Conservation (phyloP, 2,329 filamentous ascomycete species). For the Aureobasidium lini region DNA sequence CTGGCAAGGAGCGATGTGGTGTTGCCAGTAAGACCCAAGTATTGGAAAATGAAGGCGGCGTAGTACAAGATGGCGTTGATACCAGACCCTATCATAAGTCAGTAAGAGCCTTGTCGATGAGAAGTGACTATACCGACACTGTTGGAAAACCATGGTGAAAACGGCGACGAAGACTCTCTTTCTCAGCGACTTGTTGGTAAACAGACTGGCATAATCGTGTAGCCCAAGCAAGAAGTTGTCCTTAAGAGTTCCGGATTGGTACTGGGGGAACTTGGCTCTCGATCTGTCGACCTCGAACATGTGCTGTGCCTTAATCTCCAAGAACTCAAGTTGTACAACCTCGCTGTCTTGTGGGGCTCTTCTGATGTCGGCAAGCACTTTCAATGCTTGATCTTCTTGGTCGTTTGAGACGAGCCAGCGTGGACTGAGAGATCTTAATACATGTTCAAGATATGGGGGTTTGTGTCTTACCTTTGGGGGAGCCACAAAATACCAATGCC, state of each 20-base stretch:
- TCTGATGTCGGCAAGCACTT: slow-evolving; percentile 21
- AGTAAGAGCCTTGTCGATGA: not conserved
- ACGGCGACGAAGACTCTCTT: slow-evolving; percentile 13
- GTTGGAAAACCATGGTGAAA: slow-evolving; percentile 13
- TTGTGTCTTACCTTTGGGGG: slow-evolving; percentile 3
- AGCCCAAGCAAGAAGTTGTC: slow-evolving; percentile 13
- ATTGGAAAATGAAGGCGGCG: slow-evolving; percentile 41
- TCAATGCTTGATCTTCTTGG: slow-evolving; percentile 22
- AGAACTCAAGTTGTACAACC: slow-evolving; percentile 22
- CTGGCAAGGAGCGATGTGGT: slow-evolving; percentile 54
- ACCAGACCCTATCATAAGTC: slow-evolving; percentile 16
- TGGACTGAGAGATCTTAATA: slow-evolving; percentile 16
- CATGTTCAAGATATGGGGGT: not conserved
- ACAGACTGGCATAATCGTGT: slow-evolving; percentile 12
- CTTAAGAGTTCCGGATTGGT: slow-evolving; percentile 30
- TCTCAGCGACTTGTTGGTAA: slow-evolving; percentile 14
- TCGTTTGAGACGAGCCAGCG: slow-evolving; percentile 24
- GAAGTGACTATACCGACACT: not conserved
- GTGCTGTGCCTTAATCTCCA: slow-evolving; percentile 24
- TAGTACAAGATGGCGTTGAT: slow-evolving; percentile 43
- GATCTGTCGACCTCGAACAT: slow-evolving; percentile 22
- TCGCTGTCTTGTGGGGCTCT: slow-evolving; percentile 19
- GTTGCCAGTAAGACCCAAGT: slow-evolving; percentile 36
- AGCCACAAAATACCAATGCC: slow-evolving; percentile 58
- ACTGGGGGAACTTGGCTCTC: slow-evolving; percentile 20